A percentile compares a stretch with the other conserved stretches of the same genome.
These are phyloP conservation scores for Nasturtium officinale DNA, from an alignment of 345 rosid species.

Conservation along the genomic window DNA sequence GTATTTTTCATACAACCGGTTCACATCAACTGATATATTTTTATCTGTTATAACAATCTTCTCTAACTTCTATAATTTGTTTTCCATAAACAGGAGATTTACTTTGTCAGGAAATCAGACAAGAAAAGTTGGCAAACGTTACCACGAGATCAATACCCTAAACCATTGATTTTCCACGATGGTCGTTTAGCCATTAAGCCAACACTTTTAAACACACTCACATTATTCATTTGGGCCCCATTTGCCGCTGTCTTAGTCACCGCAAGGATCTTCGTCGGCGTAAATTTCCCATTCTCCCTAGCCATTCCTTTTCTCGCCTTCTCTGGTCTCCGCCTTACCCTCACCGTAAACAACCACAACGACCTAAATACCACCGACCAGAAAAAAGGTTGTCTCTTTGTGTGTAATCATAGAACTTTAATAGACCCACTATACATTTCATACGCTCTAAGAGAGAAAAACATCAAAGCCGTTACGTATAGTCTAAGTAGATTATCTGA, in stretches of 20 bases:
- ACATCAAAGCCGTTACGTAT: slow-evolving; percentile 57
- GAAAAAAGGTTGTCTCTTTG: slow-evolving; percentile 43
- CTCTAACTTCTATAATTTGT: slow-evolving; percentile 43
- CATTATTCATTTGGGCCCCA: slow-evolving; percentile 72
- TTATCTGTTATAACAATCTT: slow-evolving; percentile 36
- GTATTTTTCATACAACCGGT: background rate
- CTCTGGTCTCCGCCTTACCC: slow-evolving; percentile 56
- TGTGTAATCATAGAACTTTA: slow-evolving; percentile 64
- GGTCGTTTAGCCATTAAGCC: slow-evolving; percentile 72
- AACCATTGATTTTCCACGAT: slow-evolving; percentile 76
- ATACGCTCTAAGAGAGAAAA: slow-evolving; percentile 35
- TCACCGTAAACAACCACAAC: slow-evolving; percentile 18
- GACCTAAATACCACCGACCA: background rate
- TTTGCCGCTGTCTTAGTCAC: slow-evolving; percentile 42
- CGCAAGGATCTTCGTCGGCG: slow-evolving; percentile 26
- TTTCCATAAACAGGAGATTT: slow-evolving; percentile 55
- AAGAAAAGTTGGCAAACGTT: slow-evolving; percentile 60
- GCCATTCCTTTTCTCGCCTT: slow-evolving; percentile 46
- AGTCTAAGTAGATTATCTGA: slow-evolving; percentile 54
- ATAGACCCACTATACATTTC: slow-evolving; percentile 55
- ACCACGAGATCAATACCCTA: slow-evolving; percentile 54
- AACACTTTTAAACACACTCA: slow-evolving; percentile 50
- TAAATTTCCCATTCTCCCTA: slow-evolving; percentile 60
- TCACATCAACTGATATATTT: background rate
- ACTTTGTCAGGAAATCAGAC: slow-evolving; percentile 57